Conservation (phyloP, 2,329 filamentous ascomycete species). For the Fusarium nurragi region DNA sequence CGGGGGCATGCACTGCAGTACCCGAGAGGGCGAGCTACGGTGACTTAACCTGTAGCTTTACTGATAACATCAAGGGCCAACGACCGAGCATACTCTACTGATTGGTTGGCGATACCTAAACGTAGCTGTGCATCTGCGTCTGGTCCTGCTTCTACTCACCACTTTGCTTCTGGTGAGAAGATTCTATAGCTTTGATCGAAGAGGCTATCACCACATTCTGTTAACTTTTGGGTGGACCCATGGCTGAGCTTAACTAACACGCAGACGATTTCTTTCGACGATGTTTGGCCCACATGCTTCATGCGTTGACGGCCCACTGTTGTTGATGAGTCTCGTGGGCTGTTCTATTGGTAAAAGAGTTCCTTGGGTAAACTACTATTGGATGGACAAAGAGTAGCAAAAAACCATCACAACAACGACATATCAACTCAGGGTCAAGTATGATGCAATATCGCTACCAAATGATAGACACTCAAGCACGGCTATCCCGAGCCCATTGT, state of each 20-base stretch:
- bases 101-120: constrained; percentile 13
- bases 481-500: background rate
- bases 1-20: constrained; percentile 11
- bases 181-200: background rate
- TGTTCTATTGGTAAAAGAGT: background rate
- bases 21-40: constrained; percentile 8
- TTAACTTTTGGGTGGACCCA: constrained; percentile 20
- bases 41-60: constrained; percentile 4
- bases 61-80: constrained; percentile 9
- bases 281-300: constrained; percentile 29
- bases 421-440: background rate
- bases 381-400: constrained; percentile 5
- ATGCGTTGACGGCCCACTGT: constrained; percentile 21
- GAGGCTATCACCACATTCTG: constrained; percentile 22
- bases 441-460: constrained; percentile 3
- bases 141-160: constrained; percentile 3
- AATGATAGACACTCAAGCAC: background rate
- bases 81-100: background rate
- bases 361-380: background rate
- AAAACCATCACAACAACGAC: constrained; percentile 2
- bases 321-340: constrained; percentile 14
- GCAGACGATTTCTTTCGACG: background rate
- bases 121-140: background rate
- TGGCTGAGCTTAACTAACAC: constrained; percentile 18
- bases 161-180: background rate